Base-by-base conservation (phyloP, 208 protist species). In the Novymonas esmeraldas region DNA sequence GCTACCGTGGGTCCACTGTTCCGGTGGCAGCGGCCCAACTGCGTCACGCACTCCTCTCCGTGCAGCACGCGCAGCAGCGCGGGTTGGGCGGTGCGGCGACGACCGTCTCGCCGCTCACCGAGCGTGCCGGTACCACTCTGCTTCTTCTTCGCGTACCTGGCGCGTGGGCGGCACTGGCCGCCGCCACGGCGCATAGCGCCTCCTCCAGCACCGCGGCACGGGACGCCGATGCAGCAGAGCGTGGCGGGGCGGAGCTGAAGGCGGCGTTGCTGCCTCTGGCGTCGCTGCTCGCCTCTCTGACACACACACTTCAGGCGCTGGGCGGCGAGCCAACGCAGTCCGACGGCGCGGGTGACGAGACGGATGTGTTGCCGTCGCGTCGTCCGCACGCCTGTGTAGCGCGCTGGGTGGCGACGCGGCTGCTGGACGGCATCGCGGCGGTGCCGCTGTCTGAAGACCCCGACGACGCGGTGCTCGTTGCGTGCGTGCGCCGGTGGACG, bases 401-500 rank as follows among this genome's bases (percentile, higher is more conserved):
- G 26, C 80, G 78, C 20, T 83, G 74, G 72, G 81, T 82, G 64
- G 85, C 85, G 0, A 58, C 79, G n/a, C 70, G 78, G 3, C 73
- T 90, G 6, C 51, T 90, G 46, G 62, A 78, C 14, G 69, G 74
- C 22, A 59, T 64, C 6, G 76, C 81, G 1, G 72, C 66, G 61
- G 46, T 85, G 6, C 73, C 68, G 3, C 56, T 83, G 60, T 64
- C 61, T 18, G 68, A 73, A 28, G 44, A 46, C 62, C 16, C 57
- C 0, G 48, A 71, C 10, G 83, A 89, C 36, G 62, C 76, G 34
- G 68, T 81, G 33, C 72, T 87, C 57, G 38, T 87, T 36, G 80
- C 77, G 14, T 89, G 78, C 38, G 49, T 92, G 36, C 86, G 83
- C 6, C 81, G 86, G 9, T 87, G 84, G 72, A 81, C 85, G 5